Percentiles rank a stretch among this genome's conserved stretches.
These are phyloP conservation scores for Medicago ruthenica DNA, from an alignment of 306 rosid genomes.

Conservation along the genomic window DNA sequence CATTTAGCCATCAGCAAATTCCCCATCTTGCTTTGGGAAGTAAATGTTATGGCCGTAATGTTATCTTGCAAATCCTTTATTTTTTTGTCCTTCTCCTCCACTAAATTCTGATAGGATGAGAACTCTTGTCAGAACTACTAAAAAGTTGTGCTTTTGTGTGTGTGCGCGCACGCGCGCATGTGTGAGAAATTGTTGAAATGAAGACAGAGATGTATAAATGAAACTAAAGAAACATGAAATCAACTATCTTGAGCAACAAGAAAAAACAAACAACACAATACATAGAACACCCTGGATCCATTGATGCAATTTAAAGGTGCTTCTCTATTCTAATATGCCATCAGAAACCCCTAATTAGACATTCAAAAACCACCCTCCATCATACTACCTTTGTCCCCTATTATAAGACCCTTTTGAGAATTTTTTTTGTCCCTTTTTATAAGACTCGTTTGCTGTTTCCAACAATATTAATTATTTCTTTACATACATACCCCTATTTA, in stretches of 20 bases:
- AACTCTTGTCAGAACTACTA: conserved; percentile 42
- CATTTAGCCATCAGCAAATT: conserved; percentile 97
- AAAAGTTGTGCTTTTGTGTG: neutral
- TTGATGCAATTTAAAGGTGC: conserved; percentile 20
- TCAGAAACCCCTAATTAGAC: neutral
- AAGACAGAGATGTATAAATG: neutral
- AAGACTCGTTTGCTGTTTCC: too few species aligned
- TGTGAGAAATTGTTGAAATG: neutral
- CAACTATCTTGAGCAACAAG: neutral
- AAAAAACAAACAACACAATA: conserved; percentile 10
- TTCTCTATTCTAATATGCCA: conserved; percentile 20
- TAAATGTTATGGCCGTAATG: conserved; percentile 79
- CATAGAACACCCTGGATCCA: neutral
- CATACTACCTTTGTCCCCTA: too few species aligned
- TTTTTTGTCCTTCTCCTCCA: conserved; percentile 91
- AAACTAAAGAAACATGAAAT: conserved; percentile 21
- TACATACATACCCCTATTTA: too few species aligned
- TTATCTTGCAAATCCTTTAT: conserved; percentile 91
- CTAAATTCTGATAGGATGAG: conserved; percentile 65
- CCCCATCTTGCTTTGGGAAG: conserved; percentile 98
- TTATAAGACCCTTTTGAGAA: too few species aligned
- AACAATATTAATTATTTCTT: too few species aligned
- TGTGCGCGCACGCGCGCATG: neutral
- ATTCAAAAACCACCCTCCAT: neutral
- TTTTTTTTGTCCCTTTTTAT: too few species aligned